Evolutionary conservation across 371 early-diverging fungal species (phyloP).

Genomic region (Actinomortierella ambigua): DNA sequence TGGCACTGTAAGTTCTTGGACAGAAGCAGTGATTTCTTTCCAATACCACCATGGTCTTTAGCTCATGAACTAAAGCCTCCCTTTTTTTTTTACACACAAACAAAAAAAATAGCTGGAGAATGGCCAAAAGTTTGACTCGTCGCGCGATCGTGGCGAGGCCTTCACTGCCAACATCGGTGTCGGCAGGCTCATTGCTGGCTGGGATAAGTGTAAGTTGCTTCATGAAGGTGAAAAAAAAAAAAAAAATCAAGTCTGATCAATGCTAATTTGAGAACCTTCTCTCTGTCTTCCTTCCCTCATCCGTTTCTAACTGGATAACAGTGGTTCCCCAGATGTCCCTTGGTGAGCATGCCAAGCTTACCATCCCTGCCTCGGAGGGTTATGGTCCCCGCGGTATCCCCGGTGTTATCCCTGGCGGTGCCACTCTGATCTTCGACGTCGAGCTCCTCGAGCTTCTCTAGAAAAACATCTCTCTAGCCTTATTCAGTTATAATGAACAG

Average conservation of each 20-base stretch:
- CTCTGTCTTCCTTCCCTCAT: not conserved
- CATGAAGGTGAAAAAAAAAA: not conserved
- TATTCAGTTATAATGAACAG: too few relatives aligned
- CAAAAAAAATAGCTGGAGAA: conserved; percentile 50
- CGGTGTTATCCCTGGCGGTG: conserved; percentile 79
- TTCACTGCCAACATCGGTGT: conserved; percentile 88
- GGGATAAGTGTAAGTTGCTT: conserved; percentile 59
- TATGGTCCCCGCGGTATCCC: conserved; percentile 74
- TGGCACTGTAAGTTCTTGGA: conserved; percentile 23
- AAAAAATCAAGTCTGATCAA: not conserved
- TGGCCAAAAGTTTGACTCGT: conserved; percentile 89
- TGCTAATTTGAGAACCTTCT: not conserved
- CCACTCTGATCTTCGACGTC: conserved; percentile 84
- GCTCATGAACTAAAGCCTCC: not conserved
- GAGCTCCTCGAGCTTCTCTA: conserved; percentile 88
- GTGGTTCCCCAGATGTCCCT: conserved; percentile 89
- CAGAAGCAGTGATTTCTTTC: too few relatives aligned
- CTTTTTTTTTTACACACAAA: conserved; percentile 3
- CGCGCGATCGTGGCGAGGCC: conserved; percentile 77
- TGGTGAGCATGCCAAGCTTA: conserved; percentile 72
- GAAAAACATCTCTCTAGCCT: too few relatives aligned
- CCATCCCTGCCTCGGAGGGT: conserved; percentile 76
- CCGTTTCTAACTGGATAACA: conserved; percentile 36
- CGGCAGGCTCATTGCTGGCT: conserved; percentile 92
- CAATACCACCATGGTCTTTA: too few relatives aligned